Base-by-base conservation (phyloP, 1,284 basidiomycete genomes). In the Leucocoprinus gongylophorus region DNA sequence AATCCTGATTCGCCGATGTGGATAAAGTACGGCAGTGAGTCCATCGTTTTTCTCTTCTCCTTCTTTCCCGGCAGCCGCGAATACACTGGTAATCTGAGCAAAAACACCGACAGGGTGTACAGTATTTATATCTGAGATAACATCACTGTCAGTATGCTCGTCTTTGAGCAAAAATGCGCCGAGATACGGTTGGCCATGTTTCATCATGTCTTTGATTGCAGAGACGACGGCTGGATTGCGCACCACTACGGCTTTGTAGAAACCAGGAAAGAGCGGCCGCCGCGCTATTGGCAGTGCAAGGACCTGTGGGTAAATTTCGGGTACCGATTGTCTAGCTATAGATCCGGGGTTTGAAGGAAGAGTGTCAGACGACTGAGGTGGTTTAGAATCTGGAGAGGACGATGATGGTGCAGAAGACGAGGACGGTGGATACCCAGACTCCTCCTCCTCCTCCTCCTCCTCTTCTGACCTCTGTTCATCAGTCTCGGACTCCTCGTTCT, bases 81-180 rank as follows among this genome's bases (percentile, higher is more conserved):
- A 99, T 4, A 95, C 88, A 60, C 90, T 94, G 1, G 95, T 98
- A 56, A 99, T 94, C 71, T 99, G 95, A 2, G 94, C 94, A 65
- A 99, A 97, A 8, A 99, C 94, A 55, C 97, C 97, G 51, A 97
- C 92, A 3, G 83, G 80, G 69, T 98, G 91, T 2, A 99, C 93
- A 55, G 91, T 85, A 68, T 90, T 81, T 48, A 92, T 69, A 62
- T 89, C 87, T 56, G 88, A 89, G 62, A 98, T 97, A 54, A 95
- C 81, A 67, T 99, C 97, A 61, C 87, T 88, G 68, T 99, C 95
- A 53, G 86, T 79, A 59, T 93, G 84, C 59, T 94, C 91, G 66
- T 98, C 94, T 74, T 97, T 98, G 62, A 98, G 84, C 39, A 99
- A 71, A 76, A 99, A 99, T 21, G 95, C 97, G 54, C 97, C 95